phyloP scores from a whole-genome alignment of 1,284 basidiomycete species.

The Chiua sp. region DNA sequence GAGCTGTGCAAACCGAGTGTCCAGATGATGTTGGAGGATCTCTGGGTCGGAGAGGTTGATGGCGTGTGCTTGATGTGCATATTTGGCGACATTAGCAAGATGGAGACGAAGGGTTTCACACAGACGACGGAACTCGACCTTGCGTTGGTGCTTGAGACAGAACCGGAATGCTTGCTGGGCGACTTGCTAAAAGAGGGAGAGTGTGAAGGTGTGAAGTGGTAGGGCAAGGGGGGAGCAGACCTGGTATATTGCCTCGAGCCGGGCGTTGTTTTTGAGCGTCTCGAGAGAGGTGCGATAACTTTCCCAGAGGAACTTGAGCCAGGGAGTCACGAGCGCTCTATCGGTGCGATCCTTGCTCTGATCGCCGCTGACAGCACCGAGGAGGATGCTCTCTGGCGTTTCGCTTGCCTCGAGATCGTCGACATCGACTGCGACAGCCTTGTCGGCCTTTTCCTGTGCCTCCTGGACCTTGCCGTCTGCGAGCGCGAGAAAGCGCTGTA shows the following conservation, averaged over 20 bases:
- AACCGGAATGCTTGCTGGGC: slow-evolving; percentile 98
- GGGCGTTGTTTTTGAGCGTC: slow-evolving; percentile 96
- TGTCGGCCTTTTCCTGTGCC: slow-evolving; percentile 86
- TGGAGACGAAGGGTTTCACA: slow-evolving; percentile 98
- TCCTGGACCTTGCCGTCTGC: slow-evolving; percentile 89
- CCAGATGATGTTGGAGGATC: slow-evolving; percentile 95
- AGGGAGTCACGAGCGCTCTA: slow-evolving; percentile 94
- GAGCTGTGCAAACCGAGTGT: slow-evolving; percentile 97
- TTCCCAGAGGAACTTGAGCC: slow-evolving; percentile 99
- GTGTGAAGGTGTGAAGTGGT: neutral
- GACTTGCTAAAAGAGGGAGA: slow-evolving; percentile 73
- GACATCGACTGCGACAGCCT: slow-evolving; percentile 75
- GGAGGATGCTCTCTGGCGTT: slow-evolving; percentile 90
- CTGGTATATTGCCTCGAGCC: slow-evolving; percentile 95
- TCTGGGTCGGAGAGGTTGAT: slow-evolving; percentile 98
- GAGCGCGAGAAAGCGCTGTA: slow-evolving; percentile 88
- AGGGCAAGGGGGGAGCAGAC: slow-evolving; percentile 47
- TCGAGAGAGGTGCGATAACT: slow-evolving; percentile 97
- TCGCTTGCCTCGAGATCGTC: slow-evolving; percentile 92
- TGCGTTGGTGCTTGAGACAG: slow-evolving; percentile 93
- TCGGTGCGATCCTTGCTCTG: slow-evolving; percentile 97
- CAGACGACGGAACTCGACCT: slow-evolving; percentile 97
- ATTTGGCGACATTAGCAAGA: slow-evolving; percentile 94
- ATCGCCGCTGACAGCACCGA: slow-evolving; percentile 89
- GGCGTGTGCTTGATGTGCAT: slow-evolving; percentile 94